Evolutionary conservation across 2,329 filamentous ascomycete genomes (phyloP).

Genomic region (Penicillium sp.): DNA sequence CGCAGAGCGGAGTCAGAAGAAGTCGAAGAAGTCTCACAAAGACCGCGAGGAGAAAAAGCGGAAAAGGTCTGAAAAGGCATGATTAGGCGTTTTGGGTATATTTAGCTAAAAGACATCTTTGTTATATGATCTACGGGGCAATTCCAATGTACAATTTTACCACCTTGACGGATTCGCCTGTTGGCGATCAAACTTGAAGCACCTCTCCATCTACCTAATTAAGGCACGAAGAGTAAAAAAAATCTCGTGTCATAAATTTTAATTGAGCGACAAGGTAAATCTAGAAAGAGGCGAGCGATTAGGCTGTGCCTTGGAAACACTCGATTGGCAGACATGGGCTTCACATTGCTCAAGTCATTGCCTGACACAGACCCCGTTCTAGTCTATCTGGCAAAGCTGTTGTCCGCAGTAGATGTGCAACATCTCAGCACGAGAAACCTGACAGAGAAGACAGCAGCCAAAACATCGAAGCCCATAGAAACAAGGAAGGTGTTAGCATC

Average conservation of each 20-base stretch:
- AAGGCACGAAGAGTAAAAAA: background rate
- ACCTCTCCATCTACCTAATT: background rate
- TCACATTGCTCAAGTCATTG: background rate
- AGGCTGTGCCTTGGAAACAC: background rate
- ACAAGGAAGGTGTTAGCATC: constrained; percentile 51
- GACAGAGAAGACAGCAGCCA: constrained; percentile 50
- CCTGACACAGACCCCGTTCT: background rate
- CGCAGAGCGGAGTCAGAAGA: constrained; percentile 26
- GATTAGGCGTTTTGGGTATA: constrained; percentile 25
- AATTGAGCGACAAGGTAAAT: background rate
- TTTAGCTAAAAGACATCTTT: constrained; percentile 26
- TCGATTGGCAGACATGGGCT: background rate
- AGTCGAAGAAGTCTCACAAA: constrained; percentile 42
- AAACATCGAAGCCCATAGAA: constrained; percentile 46
- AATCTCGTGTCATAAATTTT: background rate
- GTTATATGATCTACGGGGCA: constrained; percentile 24
- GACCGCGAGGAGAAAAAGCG: constrained; percentile 46
- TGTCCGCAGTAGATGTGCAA: no score
- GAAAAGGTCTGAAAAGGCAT: constrained; percentile 45
- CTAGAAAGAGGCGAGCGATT: background rate
- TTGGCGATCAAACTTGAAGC: background rate
- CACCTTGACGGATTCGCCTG: background rate
- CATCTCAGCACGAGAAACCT: background rate
- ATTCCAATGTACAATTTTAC: constrained; percentile 27
- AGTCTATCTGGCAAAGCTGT: background rate